Evolutionary conservation across 352 stramenopile genomes (phyloP).

Genomic region (Phytophthora fragariae): DNA sequence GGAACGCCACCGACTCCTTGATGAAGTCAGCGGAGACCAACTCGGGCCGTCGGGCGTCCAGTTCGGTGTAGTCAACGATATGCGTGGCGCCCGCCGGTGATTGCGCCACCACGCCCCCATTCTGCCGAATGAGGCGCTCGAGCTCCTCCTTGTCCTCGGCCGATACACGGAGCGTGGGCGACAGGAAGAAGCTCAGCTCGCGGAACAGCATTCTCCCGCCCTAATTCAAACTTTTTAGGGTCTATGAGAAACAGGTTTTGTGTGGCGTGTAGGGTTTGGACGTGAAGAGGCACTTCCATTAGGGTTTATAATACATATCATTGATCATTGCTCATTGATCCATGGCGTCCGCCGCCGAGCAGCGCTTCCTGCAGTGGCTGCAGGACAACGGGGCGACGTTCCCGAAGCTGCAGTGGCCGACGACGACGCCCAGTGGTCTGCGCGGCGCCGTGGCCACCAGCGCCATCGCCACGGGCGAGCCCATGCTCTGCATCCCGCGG

Average conservation of each 20-base stretch:
- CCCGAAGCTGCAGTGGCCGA: slow-evolving; percentile 83
- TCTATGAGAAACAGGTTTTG: slow-evolving; percentile 18
- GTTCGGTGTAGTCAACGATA: slow-evolving; percentile 47
- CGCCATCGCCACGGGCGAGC: slow-evolving; percentile 64
- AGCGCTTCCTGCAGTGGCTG: slow-evolving; percentile 80
- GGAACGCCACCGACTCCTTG: slow-evolving; percentile 53
- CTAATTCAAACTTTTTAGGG: slow-evolving; percentile 10
- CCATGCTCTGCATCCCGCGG: slow-evolving; percentile 73
- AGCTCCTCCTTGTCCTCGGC: slow-evolving; percentile 32
- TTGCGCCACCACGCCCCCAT: slow-evolving; percentile 45
- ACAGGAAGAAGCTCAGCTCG: slow-evolving; percentile 51
- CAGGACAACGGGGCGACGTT: slow-evolving; percentile 72
- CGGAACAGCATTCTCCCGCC: slow-evolving; percentile 32
- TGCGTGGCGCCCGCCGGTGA: slow-evolving; percentile 29
- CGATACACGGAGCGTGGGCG: slow-evolving; percentile 28
- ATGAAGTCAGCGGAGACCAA: slow-evolving; percentile 63
- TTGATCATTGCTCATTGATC: neutral
- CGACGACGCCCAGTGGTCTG: slow-evolving; percentile 43
- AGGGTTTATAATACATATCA: neutral
- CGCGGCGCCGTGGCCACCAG: slow-evolving; percentile 64
- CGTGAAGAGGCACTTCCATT: neutral
- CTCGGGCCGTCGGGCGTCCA: slow-evolving; percentile 30
- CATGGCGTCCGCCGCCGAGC: slow-evolving; percentile 28
- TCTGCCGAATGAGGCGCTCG: slow-evolving; percentile 37
- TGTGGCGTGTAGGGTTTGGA: neutral